A percentile compares a stretch with the other conserved stretches of the same genome.
These are phyloP conservation scores for Mortierella claussenii DNA, from an alignment of 192 early-diverging fungal species.

Conservation along the genomic window DNA sequence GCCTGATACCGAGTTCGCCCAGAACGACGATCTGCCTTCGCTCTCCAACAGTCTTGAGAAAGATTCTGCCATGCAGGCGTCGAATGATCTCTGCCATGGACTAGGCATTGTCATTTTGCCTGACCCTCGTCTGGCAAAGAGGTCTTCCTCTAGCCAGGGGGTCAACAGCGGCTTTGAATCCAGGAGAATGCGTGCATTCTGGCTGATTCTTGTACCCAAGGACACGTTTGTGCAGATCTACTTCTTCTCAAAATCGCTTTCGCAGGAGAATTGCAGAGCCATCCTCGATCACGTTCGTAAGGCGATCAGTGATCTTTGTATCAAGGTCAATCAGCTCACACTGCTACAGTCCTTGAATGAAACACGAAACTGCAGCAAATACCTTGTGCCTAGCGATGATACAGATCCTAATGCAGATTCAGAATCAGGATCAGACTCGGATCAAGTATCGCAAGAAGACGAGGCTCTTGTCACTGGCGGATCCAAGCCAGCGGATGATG, in stretches of 20 bases:
- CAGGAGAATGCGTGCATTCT: slow-evolving; percentile 61
- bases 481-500: slow-evolving; percentile 9
- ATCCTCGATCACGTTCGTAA: slow-evolving; percentile 66
- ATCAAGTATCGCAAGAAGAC: slow-evolving; percentile 66
- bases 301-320: slow-evolving; percentile 67
- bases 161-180: slow-evolving; percentile 3
- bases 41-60: slow-evolving; percentile 11
- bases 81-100: slow-evolving; percentile 61
- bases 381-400: slow-evolving; percentile 24
- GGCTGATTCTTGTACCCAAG: slow-evolving; percentile 71
- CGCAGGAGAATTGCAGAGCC: slow-evolving; percentile 57
- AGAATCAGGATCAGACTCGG: slow-evolving; percentile 55
- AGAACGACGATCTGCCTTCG: slow-evolving; percentile 26
- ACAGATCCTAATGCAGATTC: slow-evolving; percentile 29
- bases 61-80: slow-evolving; percentile 14
- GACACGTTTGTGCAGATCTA: slow-evolving; percentile 66
- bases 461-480: slow-evolving; percentile 51
- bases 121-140: slow-evolving; percentile 11
- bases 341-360: slow-evolving; percentile 71
- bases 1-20: neutral
- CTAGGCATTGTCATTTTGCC: slow-evolving; percentile 60
- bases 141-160: slow-evolving; percentile 3
- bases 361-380: slow-evolving; percentile 70
- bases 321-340: slow-evolving; percentile 73
- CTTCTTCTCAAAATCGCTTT: slow-evolving; percentile 74